Evolutionary conservation across 306 rosid genomes (phyloP), one percentile per base, ranked within the genome.

Genomic region (Styphnolobium japonicum): DNA sequence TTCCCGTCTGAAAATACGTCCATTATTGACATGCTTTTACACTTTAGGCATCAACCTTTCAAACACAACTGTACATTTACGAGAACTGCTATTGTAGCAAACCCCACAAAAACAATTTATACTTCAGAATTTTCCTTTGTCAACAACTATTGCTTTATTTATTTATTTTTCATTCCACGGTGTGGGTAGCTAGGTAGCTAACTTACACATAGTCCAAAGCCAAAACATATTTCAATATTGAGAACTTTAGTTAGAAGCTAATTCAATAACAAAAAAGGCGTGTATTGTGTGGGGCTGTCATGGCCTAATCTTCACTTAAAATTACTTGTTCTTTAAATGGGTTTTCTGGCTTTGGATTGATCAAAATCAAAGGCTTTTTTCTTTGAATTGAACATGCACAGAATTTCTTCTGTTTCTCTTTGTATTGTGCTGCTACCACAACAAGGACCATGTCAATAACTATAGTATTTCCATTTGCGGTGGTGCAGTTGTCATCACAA

Each of bases 401-500:
- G 10, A 22, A 23, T 56, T 21, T 23, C 39, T 43, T 29, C 21
- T 40, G 1, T 5, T 25, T 25, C 2, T 40, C 31, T 42, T 0
- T 73, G 22, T 31, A 5, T 29, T 33, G 45, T 14, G 51, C 2
- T 22, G 18, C 15, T 45, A 33, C 46, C 12, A 31, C n/a, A 42
- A 74, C 16, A 39, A 39, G 53, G 25, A 33, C 27, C 4, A 18
- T 61, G 7, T 23, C 10, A 37, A 11, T 56, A 53, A 49, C 43
- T 22, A 25, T 52, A 15, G 12, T 77, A 4, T 18, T 46, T 61
- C 36, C 46, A 14, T 22, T 49, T 11, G 43, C n/a, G 14, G 18
- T 71, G 73, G 64, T 84, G 83, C 85, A 92, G 97, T 72, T 92
- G 37, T 92, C 97, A 33, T 92, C 97, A 25, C 82, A 90, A 63